phyloP scores from a whole-genome alignment of 2,329 filamentous ascomycete genomes.

The Stylonectria norvegica region DNA sequence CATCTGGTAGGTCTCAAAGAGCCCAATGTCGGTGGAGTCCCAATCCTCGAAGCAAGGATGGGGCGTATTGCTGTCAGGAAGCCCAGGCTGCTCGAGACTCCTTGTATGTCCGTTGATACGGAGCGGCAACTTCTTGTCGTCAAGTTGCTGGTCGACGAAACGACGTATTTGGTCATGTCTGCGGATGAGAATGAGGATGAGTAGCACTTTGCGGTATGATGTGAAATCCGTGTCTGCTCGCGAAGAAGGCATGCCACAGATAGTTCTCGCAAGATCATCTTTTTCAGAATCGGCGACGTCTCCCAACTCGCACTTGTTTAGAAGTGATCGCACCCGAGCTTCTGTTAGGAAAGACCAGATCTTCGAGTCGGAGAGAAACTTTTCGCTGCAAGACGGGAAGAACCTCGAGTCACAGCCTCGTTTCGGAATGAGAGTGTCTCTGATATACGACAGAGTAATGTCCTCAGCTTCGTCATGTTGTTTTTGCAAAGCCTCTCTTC shows the following conservation, averaged over 20 bases:
- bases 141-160: neutral
- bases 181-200: constrained; percentile 3
- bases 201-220: constrained; percentile 4
- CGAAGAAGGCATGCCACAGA: constrained; percentile 1
- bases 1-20: constrained; percentile 1
- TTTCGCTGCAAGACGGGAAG: constrained; percentile 1
- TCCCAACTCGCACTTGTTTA: neutral
- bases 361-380: constrained; percentile 3
- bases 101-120: neutral
- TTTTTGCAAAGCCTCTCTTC: too few relatives aligned
- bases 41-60: constrained; percentile 6
- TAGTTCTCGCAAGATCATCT: neutral
- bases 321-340: neutral
- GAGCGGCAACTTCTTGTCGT: neutral
- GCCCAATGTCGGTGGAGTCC: neutral
- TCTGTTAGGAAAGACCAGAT: constrained; percentile 4
- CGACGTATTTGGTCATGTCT: neutral
- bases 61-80: neutral
- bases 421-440: neutral
- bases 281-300: neutral
- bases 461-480: neutral
- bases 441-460: neutral
- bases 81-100: neutral
- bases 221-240: neutral
- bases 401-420: neutral